Base-by-base conservation (phyloP, 2,329 filamentous ascomycete species). In the Cylindrodendrum hubeiense region DNA sequence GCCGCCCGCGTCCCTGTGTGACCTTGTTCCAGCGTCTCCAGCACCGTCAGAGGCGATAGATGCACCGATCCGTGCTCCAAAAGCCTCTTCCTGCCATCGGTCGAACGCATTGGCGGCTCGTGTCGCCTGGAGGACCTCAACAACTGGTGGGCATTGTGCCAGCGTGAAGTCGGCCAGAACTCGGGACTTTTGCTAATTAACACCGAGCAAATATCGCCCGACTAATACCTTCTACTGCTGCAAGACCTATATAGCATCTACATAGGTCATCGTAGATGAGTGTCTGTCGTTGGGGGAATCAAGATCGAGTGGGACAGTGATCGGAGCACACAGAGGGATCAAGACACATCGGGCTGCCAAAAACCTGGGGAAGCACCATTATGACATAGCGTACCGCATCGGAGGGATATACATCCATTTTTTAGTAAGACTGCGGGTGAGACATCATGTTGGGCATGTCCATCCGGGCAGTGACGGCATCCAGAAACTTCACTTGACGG, bases 191-290 rank as follows among this genome's bases (percentile, higher is more conserved):
- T 78, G 77, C 28, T 30, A 81, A 83, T 79, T 79, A 77, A n/a
- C n/a, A n/a, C n/a, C n/a, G n/a, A n/a, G n/a, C n/a, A n/a, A n/a
- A n/a, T n/a, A n/a, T n/a, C n/a, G n/a, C n/a, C n/a, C n/a, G n/a
- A n/a, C n/a, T n/a, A n/a, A n/a, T n/a, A n/a, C n/a, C n/a, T 82
- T 86, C 47, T 88, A 85, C 74, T 85, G 85, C 66, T 86, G 87
- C 63, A 75, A 77, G n/a, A 80, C 85, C 54, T 88, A 85, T 70
- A 74, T 77, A 41, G 70, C 69, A 4, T 87, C 85, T 65, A 77
- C 75, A 71, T 57, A 37, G 37, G 41, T 6, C 4, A 10, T n/a
- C 10, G n/a, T 17, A 24, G 41, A 37, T 37, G 34, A 7, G 13
- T 37, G 34, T 30, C 28, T 30, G 8, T 30, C 28, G 9, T 12